Percentiles rank a stretch among this genome's conserved stretches.
Evolutionary conservation across 202 grass and related monocot genomes (phyloP).

Genomic region (Dendrocalamus latiflorus): DNA sequence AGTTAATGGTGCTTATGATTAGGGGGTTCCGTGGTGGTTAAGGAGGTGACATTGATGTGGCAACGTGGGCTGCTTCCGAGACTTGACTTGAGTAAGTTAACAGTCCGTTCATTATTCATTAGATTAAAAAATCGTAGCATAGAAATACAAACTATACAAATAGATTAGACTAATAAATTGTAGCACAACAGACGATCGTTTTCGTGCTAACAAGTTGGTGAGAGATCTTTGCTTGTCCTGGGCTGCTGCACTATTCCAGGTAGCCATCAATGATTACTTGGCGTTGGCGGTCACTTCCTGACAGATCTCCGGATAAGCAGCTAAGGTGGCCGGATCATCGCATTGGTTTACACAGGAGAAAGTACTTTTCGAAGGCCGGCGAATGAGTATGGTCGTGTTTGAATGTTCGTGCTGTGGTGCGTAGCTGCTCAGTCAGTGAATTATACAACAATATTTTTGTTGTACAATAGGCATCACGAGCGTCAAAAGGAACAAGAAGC

Average conservation of each 20-base stretch:
- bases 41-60: background rate
- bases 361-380: no score
- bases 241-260: background rate
- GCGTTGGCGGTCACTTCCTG: background rate
- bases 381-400: no score
- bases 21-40: background rate
- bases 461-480: no score
- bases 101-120: no score
- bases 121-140: no score
- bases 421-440: no score
- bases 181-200: background rate
- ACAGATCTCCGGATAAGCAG: background rate
- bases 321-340: background rate
- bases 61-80: background rate
- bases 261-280: background rate
- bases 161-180: no score
- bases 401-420: no score
- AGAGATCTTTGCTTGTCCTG: background rate
- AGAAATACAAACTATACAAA: no score
- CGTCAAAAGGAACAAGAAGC: no score
- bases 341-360: background rate
- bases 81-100: background rate
- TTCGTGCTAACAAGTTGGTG: background rate
- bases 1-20: no score
- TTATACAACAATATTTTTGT: no score